These are phyloP conservation scores for Polygonum maritimum DNA, from an alignment of 148 eudicot species.

Conservation along the genomic window DNA sequence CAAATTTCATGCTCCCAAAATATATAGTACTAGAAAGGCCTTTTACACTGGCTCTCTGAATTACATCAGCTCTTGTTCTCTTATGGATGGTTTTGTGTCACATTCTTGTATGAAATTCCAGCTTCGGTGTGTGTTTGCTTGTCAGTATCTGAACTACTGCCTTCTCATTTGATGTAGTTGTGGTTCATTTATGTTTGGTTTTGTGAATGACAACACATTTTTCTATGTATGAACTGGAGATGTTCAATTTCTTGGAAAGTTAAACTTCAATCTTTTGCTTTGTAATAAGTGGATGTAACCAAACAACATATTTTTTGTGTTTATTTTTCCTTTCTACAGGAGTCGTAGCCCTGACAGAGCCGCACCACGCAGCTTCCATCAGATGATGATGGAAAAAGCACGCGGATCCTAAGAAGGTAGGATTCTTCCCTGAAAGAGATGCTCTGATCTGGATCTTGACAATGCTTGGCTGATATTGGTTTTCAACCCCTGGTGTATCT, in stretches of 20 bases:
- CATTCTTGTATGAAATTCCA: not conserved
- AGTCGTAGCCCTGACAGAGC: slow-evolving; percentile 46
- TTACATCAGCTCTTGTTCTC: not conserved
- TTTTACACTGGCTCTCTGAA: not conserved
- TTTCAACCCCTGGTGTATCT: slow-evolving; percentile 1
- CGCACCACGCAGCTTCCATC: slow-evolving; percentile 46
- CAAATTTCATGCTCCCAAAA: not conserved
- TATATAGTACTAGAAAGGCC: not conserved
- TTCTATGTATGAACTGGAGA: not conserved
- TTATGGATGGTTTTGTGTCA: not conserved
- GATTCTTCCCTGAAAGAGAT: not conserved
- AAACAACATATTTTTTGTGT: not conserved
- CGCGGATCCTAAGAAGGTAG: slow-evolving; percentile 9
- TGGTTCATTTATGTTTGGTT: not conserved
- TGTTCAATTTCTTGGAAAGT: not conserved
- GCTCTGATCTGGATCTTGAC: not conserved
- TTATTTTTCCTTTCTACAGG: slow-evolving; percentile 10
- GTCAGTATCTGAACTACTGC: not conserved
- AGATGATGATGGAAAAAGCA: slow-evolving; percentile 48
- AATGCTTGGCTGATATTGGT: not conserved
- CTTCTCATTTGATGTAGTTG: not conserved
- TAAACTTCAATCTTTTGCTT: not conserved
- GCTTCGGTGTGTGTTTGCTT: not conserved
- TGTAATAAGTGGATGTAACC: not conserved
- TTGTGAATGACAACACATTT: too few relatives aligned